Conservation (phyloP, 2,329 filamentous ascomycete genomes). For the Lasiodiplodia gonubiensis region DNA sequence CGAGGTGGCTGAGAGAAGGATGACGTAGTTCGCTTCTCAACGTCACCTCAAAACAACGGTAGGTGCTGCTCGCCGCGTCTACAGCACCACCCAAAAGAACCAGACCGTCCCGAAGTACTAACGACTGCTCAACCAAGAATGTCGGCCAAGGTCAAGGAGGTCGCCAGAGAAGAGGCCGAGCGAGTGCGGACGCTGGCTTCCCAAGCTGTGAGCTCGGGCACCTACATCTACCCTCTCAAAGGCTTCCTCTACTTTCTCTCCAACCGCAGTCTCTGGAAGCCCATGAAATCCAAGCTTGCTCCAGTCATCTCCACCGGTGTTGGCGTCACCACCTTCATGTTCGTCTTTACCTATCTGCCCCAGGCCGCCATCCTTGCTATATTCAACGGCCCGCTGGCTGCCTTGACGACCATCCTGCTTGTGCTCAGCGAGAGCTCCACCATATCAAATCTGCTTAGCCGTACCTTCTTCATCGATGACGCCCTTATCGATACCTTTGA, state of each 20-base stretch:
- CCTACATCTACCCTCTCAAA: slow-evolving; percentile 85
- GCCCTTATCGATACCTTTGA: slow-evolving; percentile 90
- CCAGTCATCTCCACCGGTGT: slow-evolving; percentile 73
- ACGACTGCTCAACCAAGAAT: slow-evolving; percentile 33
- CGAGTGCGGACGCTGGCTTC: slow-evolving; percentile 67
- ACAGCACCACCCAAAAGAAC: background rate
- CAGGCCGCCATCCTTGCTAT: slow-evolving; percentile 83
- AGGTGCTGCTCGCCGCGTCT: background rate
- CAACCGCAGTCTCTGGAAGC: slow-evolving; percentile 64
- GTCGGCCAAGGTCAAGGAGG: slow-evolving; percentile 61
- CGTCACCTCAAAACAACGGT: background rate
- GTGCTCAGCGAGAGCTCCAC: slow-evolving; percentile 60
- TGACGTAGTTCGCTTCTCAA: slow-evolving; percentile 10
- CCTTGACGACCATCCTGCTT: slow-evolving; percentile 73
- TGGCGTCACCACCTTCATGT: slow-evolving; percentile 79
- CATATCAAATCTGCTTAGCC: slow-evolving; percentile 60
- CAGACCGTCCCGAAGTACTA: background rate
- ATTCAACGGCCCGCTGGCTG: slow-evolving; percentile 81
- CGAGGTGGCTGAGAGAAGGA: background rate
- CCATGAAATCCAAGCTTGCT: slow-evolving; percentile 61
- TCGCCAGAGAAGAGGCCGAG: slow-evolving; percentile 71
- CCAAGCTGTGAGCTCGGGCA: slow-evolving; percentile 74
- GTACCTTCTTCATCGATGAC: slow-evolving; percentile 79
- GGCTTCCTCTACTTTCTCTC: slow-evolving; percentile 66
- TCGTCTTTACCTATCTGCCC: slow-evolving; percentile 83